phyloP scores from a whole-genome alignment of 805 yeast species.

The Debaryomyces castellii region DNA sequence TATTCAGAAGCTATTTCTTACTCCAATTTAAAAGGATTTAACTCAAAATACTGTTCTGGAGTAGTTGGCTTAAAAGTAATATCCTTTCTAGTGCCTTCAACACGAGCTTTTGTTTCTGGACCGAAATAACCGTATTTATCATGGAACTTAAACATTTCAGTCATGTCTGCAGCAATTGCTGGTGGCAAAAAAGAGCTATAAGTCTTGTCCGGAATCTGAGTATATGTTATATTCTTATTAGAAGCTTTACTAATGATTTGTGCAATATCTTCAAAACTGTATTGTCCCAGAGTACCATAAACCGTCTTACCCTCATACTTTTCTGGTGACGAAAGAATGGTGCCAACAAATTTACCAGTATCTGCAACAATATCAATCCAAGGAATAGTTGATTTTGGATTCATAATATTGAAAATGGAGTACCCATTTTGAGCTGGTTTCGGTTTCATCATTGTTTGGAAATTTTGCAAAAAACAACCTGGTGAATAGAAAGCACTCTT shows the following conservation, averaged over 20 bases:
- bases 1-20: no score
- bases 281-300: background rate
- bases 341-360: conserved; percentile 6
- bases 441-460: background rate
- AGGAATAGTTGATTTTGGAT: conserved; percentile 3
- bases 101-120: background rate
- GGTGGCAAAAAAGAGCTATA: conserved; percentile 1
- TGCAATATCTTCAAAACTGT: background rate
- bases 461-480: conserved; percentile 7
- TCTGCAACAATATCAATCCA: conserved; percentile 4
- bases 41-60: background rate
- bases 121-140: background rate
- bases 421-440: background rate
- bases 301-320: conserved; percentile 3
- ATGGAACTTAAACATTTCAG: background rate
- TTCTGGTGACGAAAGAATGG: conserved; percentile 3
- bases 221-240: conserved; percentile 2
- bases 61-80: background rate
- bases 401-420: background rate
- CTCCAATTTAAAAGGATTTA: background rate
- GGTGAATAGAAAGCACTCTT: conserved; percentile 5
- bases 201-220: conserved; percentile 1
- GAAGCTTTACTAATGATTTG: background rate
- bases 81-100: background rate
- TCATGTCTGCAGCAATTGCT: background rate